These are phyloP conservation scores for Pleurotus sapidus DNA, from an alignment of 768 basidiomycete genomes.

Conservation along the genomic window DNA sequence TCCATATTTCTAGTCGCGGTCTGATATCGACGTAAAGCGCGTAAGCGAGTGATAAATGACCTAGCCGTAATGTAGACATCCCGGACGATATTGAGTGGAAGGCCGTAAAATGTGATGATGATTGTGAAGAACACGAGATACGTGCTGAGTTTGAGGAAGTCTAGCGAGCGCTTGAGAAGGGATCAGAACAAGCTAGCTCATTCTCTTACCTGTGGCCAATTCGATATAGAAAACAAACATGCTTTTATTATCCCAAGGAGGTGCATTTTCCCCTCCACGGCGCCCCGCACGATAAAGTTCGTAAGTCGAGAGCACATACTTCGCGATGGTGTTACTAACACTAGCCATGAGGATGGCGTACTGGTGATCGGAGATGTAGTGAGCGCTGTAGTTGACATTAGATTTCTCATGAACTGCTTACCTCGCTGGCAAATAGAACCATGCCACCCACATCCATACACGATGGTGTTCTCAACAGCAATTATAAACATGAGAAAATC, in stretches of 20 bases:
- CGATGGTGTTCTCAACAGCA: conserved; percentile 76
- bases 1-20: conserved; percentile 97
- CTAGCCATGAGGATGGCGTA: conserved; percentile 88
- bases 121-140: conserved; percentile 93
- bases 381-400: conserved; percentile 5
- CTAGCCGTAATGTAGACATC: conserved; percentile 96
- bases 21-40: conserved; percentile 89
- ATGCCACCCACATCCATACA: conserved; percentile 83
- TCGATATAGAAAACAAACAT: conserved; percentile 97
- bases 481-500: conserved; percentile 79
- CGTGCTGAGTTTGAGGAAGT: conserved; percentile 89
- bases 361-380: conserved; percentile 33
- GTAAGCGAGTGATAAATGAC: conserved; percentile 84
- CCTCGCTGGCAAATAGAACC: conserved; percentile 95
- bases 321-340: conserved; percentile 71
- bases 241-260: conserved; percentile 97
- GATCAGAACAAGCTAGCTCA: conserved; percentile 5
- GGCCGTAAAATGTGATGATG: conserved; percentile 91
- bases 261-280: conserved; percentile 79
- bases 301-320: conserved; percentile 78
- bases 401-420: conserved; percentile 28
- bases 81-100: conserved; percentile 94
- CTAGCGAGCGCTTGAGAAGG: conserved; percentile 35
- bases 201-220: conserved; percentile 73
- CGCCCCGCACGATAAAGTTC: conserved; percentile 79